Conservation (phyloP, 495 filamentous ascomycete species). For the Penicillium silybi region DNA sequence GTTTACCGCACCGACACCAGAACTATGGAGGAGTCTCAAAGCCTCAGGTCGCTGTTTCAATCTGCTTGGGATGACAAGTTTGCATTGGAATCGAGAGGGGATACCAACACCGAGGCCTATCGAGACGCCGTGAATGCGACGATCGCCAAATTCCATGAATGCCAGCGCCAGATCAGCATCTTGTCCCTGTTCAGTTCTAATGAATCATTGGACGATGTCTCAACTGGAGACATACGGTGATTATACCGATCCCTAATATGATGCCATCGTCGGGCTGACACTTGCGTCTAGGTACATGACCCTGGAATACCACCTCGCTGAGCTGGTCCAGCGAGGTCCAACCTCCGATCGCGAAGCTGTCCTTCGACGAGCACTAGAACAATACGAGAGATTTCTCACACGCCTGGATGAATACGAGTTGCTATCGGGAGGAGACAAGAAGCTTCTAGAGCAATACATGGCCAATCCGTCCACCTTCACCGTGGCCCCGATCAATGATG, state of each 20-base stretch:
- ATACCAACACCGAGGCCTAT: conserved; percentile 57
- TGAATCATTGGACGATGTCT: conserved; percentile 82
- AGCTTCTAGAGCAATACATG: conserved; percentile 67
- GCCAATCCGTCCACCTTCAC: conserved; percentile 65
- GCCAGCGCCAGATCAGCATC: conserved; percentile 60
- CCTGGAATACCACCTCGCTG: conserved; percentile 64
- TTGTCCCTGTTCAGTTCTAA: conserved; percentile 86
- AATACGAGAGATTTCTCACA: conserved; percentile 74
- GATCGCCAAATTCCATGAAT: conserved; percentile 68
- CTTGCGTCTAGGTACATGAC: conserved; percentile 56
- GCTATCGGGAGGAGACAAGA: conserved; percentile 61
- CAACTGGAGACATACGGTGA: conserved; percentile 78
- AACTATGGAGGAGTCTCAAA: conserved; percentile 57
- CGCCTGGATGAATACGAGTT: conserved; percentile 75
- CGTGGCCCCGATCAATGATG: conserved; percentile 63
- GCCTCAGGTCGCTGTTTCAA: conserved; percentile 53
- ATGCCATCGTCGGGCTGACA: conserved; percentile 18
- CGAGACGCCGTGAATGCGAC: conserved; percentile 62
- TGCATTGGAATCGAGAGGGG: conserved; percentile 42
- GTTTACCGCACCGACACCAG: neutral
- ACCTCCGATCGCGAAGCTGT: conserved; percentile 54
- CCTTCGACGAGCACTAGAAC: conserved; percentile 57
- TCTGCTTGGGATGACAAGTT: conserved; percentile 54
- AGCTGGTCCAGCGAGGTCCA: conserved; percentile 58
- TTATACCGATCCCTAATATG: conserved; percentile 29